Evolutionary conservation across 495 filamentous ascomycete genomes (phyloP).

Genomic region (Lasiosphaeria miniovina): DNA sequence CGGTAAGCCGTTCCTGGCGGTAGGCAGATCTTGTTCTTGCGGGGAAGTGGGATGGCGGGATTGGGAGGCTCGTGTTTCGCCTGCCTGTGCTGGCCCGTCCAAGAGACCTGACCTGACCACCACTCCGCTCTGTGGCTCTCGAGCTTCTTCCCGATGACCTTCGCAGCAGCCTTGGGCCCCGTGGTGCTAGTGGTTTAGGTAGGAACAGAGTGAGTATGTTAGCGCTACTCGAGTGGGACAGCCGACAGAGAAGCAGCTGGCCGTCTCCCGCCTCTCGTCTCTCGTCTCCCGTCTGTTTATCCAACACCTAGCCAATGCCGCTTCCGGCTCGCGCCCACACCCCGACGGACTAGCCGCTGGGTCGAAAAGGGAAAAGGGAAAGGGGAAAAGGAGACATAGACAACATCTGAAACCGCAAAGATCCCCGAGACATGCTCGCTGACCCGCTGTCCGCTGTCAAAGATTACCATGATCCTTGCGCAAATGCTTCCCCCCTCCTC

Average conservation of each 20-base stretch:
- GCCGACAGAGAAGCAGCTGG: no score
- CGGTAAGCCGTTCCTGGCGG: no score
- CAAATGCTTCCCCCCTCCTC: constrained; percentile 1
- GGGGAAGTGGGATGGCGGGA: no score
- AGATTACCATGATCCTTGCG: constrained; percentile 13
- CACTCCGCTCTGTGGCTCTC: no score
- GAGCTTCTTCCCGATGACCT: no score
- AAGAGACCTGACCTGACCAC: neutral
- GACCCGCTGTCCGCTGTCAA: neutral
- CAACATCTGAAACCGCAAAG: constrained; percentile 16
- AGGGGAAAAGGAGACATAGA: constrained; percentile 7
- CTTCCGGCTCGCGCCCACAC: neutral
- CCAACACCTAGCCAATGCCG: neutral
- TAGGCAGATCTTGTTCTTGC: no score
- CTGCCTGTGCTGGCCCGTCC: neutral
- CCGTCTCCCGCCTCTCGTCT: no score
- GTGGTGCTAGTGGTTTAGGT: no score
- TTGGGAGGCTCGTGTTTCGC: neutral
- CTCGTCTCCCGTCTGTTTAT: neutral
- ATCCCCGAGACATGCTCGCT: constrained; percentile 7
- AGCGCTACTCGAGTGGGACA: no score
- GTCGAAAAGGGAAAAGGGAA: neutral
- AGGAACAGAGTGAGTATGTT: no score
- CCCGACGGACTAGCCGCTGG: constrained; percentile 4
- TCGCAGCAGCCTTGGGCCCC: no score